Conservation (phyloP, 805 yeast genomes). For the Kodamaea leandrae region DNA sequence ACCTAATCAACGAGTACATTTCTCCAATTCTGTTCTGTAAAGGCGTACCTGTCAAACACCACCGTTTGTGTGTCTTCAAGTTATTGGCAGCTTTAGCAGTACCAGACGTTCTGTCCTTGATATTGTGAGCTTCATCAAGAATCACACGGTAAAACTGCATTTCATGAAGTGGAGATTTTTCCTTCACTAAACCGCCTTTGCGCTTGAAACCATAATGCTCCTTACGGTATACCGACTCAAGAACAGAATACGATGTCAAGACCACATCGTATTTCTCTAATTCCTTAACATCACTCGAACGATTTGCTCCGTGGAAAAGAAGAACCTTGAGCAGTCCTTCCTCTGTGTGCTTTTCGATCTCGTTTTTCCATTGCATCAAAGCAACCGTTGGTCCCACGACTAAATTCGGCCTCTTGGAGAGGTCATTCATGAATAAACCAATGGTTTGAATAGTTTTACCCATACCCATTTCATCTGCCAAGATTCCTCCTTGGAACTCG, state of each 20-base stretch:
- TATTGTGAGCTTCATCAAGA: conserved; percentile 95
- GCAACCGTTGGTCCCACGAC: conserved; percentile 99
- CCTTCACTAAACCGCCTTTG: conserved; percentile 67
- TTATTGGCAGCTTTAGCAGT: conserved; percentile 90
- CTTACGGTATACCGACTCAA: conserved; percentile 83
- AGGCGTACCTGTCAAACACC: conserved; percentile 97
- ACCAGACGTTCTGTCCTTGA: conserved; percentile 90
- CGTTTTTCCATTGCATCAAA: conserved; percentile 94
- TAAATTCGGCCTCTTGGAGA: conserved; percentile 66
- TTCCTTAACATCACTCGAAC: conserved; percentile 57
- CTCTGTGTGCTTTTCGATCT: conserved; percentile 77
- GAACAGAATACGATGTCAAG: conserved; percentile 86
- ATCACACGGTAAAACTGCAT: conserved; percentile 80
- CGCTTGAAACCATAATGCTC: conserved; percentile 81
- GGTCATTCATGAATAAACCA: conserved; percentile 74
- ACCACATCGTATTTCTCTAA: conserved; percentile 71
- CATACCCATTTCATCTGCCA: conserved; percentile 99
- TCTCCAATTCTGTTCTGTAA: conserved; percentile 96
- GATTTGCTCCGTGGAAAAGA: conserved; percentile 82
- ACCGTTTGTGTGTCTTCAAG: conserved; percentile 67
- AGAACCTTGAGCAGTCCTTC: conserved; percentile 64
- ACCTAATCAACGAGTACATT: conserved; percentile 86
- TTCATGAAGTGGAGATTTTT: conserved; percentile 69
- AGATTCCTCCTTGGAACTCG: conserved; percentile 80
- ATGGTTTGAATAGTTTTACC: conserved; percentile 98